Percentiles rank a stretch among this genome's conserved stretches.
Evolutionary conservation across 345 rosid species (phyloP).

Genomic region (Brassica carinata): DNA sequence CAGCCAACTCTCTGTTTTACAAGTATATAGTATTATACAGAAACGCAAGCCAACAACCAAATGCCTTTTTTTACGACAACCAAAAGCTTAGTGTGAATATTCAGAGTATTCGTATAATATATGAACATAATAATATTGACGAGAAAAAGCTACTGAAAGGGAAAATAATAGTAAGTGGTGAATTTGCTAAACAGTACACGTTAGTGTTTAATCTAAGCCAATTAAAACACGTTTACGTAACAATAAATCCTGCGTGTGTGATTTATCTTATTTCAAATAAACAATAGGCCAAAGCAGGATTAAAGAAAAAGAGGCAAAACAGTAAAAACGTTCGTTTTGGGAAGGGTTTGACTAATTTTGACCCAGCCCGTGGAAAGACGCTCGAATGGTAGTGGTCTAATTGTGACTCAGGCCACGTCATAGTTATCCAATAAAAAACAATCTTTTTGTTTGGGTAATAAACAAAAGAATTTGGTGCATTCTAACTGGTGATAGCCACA

Average conservation of each 20-base stretch:
- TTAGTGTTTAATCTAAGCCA: neutral
- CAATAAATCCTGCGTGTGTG: slow-evolving; percentile 8
- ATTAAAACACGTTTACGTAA: slow-evolving; percentile 7
- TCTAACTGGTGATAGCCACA: slow-evolving; percentile 35
- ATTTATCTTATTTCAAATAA: neutral
- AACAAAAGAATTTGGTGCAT: slow-evolving; percentile 6
- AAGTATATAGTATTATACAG: neutral
- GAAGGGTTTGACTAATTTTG: slow-evolving; percentile 21
- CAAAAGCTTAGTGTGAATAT: slow-evolving; percentile 13
- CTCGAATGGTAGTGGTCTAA: neutral
- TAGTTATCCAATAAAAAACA: slow-evolving; percentile 12
- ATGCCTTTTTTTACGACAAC: neutral
- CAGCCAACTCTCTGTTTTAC: neutral
- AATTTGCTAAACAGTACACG: neutral
- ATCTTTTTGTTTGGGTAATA: neutral
- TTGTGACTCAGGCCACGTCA: slow-evolving; percentile 27
- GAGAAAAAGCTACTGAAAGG: neutral
- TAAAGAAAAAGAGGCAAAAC: neutral
- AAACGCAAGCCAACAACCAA: slow-evolving; percentile 13
- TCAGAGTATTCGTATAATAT: neutral
- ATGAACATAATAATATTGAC: neutral
- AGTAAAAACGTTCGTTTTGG: slow-evolving; percentile 14
- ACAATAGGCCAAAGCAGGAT: neutral
- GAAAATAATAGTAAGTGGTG: neutral
- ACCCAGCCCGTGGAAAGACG: slow-evolving; percentile 1